Percentiles rank a stretch among this genome's conserved stretches.
These are phyloP conservation scores for Hansenula lynferdii DNA, from an alignment of 1,139 yeast species.

Conservation along the genomic window DNA sequence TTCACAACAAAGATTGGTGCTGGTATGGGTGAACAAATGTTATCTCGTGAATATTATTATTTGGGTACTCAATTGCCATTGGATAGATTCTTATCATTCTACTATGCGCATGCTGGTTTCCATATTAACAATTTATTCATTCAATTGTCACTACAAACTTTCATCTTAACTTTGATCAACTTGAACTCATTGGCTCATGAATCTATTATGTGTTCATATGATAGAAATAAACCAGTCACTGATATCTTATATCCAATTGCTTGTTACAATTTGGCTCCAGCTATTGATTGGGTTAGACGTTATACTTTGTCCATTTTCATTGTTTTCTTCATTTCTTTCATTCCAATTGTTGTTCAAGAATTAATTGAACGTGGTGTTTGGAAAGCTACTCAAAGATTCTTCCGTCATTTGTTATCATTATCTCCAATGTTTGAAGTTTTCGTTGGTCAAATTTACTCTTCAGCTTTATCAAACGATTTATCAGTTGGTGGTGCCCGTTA, in stretches of 20 bases:
- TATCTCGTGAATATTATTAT: slow-evolving; percentile 96
- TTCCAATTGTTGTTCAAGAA: slow-evolving; percentile 96
- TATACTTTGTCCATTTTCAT: slow-evolving; percentile 96
- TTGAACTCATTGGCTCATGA: slow-evolving; percentile 90
- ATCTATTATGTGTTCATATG: slow-evolving; percentile 78
- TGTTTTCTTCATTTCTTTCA: slow-evolving; percentile 95
- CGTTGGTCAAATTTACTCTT: slow-evolving; percentile 95
- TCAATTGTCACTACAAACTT: slow-evolving; percentile 89
- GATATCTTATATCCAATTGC: slow-evolving; percentile 86
- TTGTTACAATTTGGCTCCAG: slow-evolving; percentile 89
- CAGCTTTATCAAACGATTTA: slow-evolving; percentile 85
- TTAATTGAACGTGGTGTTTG: slow-evolving; percentile 96
- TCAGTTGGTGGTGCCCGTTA: slow-evolving; percentile 99
- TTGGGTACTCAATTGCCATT: slow-evolving; percentile 95
- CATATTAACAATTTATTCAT: slow-evolving; percentile 95
- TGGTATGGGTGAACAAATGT: slow-evolving; percentile 99
- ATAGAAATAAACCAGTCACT: slow-evolving; percentile 79
- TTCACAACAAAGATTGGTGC: slow-evolving; percentile 99
- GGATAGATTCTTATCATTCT: slow-evolving; percentile 95
- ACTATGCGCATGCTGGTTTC: slow-evolving; percentile 99
- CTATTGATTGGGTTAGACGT: slow-evolving; percentile 96
- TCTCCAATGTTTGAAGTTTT: slow-evolving; percentile 98
- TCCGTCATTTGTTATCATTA: slow-evolving; percentile 81
- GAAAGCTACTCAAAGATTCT: slow-evolving; percentile 90
- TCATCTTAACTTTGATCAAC: slow-evolving; percentile 88